phyloP scores from a whole-genome alignment of 176 grass and related monocot genomes.

The Puya raimondii region DNA sequence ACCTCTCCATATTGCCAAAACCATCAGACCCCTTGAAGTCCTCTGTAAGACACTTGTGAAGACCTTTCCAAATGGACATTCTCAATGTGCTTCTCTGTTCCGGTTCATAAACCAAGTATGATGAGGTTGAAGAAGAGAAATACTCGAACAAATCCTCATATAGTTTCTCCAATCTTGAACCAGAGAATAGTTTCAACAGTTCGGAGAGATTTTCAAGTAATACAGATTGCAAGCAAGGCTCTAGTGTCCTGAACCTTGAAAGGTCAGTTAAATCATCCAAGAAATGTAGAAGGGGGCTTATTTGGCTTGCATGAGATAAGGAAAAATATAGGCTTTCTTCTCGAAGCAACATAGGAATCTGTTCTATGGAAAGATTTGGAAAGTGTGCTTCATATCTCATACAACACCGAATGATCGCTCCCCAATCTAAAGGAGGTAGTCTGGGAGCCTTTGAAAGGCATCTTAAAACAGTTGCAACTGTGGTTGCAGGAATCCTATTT shows the following conservation, averaged over 20 bases:
- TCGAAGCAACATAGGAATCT: slow-evolving; percentile 32
- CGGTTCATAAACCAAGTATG: slow-evolving; percentile 38
- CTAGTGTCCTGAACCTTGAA: slow-evolving; percentile 67
- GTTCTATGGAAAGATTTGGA: slow-evolving; percentile 22
- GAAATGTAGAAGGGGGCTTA: slow-evolving; percentile 58
- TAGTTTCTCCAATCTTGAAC: slow-evolving; percentile 67
- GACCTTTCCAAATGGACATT: slow-evolving; percentile 74
- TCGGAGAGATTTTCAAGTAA: slow-evolving; percentile 54
- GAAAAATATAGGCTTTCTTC: slow-evolving; percentile 75
- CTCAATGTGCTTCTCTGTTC: slow-evolving; percentile 56
- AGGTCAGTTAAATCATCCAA: slow-evolving; percentile 80
- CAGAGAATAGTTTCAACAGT: slow-evolving; percentile 64
- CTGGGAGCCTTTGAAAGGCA: slow-evolving; percentile 70
- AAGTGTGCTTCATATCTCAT: slow-evolving; percentile 54
- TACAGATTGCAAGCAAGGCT: slow-evolving; percentile 48
- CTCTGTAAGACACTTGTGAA: slow-evolving; percentile 44
- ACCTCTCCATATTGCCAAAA: slow-evolving; percentile 47
- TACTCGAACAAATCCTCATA: slow-evolving; percentile 51
- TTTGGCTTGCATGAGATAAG: slow-evolving; percentile 56
- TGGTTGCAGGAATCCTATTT: slow-evolving; percentile 37
- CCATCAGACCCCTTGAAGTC: slow-evolving; percentile 29
- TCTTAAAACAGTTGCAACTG: slow-evolving; percentile 60
- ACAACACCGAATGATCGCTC: slow-evolving; percentile 48
- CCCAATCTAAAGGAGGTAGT: slow-evolving; percentile 77
- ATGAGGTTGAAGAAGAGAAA: slow-evolving; percentile 39